Evolutionary conservation across 345 rosid species (phyloP), one percentile per base, ranked within the genome.

Genomic region (Eucalyptus curtisii): DNA sequence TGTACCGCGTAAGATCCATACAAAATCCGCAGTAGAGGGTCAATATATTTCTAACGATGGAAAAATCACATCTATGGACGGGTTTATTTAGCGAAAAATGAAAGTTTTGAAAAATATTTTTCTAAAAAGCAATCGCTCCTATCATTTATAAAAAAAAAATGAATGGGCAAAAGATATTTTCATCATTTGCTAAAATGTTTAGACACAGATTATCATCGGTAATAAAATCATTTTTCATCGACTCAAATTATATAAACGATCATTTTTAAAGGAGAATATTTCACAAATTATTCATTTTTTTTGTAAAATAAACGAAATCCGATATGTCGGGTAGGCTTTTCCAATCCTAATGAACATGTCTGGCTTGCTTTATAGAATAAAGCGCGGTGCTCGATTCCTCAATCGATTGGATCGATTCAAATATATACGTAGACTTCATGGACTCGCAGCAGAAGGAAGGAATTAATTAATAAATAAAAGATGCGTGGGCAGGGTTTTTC

Each of bases 171-270:
- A n/a, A n/a, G n/a, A n/a, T n/a, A 55, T 1, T 55, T 55, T 22
- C 3, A 55, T 8, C 59, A 1, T 55, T 2, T 0, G 0, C 2
- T 0, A 24, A 55, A 24, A 1, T 55, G 0, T 55, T 24, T 24
- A 55, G 30, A 24, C 30, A 9, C 2, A 0, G 0, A 55, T 55
- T 55, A 25, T 1, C 6, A 25, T 24, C 1, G 6, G 10, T 10
- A 10, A 25, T 0, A 3, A 22, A 55, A 55, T 0, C 30, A 24
- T 55, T 55, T 0, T 55, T 4, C 30, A 55, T 55, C 3, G 6
- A 24, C 9, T 24, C 30, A 55, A 4, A 25, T 0, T 5, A 9
- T 22, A 53, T 3, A 53, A 9, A 9, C 2, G 3, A 53, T 4
- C 27, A 4, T 55, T 53, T 55, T 55, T 9, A 22, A 1, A 9